phyloP scores from a whole-genome alignment of 495 filamentous ascomycete species.

The Trypethelium eluteriae region DNA sequence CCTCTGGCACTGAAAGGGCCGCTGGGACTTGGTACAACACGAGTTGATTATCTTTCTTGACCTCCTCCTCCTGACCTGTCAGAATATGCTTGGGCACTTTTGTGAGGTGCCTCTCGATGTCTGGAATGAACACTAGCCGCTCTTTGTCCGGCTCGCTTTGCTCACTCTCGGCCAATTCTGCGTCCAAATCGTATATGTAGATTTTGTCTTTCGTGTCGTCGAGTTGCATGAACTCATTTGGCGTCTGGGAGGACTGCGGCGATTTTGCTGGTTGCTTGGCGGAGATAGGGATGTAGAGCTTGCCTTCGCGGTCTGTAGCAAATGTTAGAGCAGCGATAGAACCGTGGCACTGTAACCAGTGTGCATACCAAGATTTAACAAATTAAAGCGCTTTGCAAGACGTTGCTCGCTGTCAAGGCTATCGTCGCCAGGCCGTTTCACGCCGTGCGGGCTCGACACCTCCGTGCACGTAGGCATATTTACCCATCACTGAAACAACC shows the following conservation, averaged over 20 bases:
- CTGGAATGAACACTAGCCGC: constrained; percentile 66
- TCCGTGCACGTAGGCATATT: constrained; percentile 19
- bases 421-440: constrained; percentile 25
- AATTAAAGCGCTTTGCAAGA: constrained; percentile 70
- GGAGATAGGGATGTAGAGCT: constrained; percentile 48
- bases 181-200: constrained; percentile 85
- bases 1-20: constrained; percentile 65
- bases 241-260: constrained; percentile 14
- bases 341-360: constrained; percentile 8
- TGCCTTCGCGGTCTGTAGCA: constrained; percentile 46
- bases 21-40: constrained; percentile 74
- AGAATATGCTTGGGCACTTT: constrained; percentile 63
- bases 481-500: constrained; percentile 21
- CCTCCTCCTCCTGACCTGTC: constrained; percentile 33
- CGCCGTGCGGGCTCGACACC: constrained; percentile 18
- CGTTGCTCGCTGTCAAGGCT: constrained; percentile 39
- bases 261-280: constrained; percentile 6
- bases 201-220: constrained; percentile 82
- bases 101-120: constrained; percentile 71
- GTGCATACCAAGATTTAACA: constrained; percentile 69
- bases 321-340: constrained; percentile 8
- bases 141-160: constrained; percentile 35
- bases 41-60: constrained; percentile 47
- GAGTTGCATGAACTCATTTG: constrained; percentile 68
- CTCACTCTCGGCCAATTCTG: constrained; percentile 61